Evolutionary conservation across 345 rosid genomes (phyloP), one percentile per base, ranked within the genome.

Genomic region (Brassica incana): DNA sequence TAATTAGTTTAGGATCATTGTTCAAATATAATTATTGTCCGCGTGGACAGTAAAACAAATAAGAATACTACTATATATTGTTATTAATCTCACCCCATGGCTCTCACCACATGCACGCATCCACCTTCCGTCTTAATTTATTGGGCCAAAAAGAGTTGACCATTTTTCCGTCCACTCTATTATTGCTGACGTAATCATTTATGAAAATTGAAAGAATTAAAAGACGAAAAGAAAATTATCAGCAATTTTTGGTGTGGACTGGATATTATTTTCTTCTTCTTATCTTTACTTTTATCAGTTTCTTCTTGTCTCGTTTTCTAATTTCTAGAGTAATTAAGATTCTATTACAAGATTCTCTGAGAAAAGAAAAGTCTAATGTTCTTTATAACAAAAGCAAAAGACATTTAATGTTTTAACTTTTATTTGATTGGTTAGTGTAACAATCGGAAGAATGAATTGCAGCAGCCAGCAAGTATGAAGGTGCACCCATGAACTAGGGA

Each of bases 71-170:
- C 32, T 29, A 29, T 23, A 23, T 23, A 23, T 29, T 29, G 32
- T 29, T 29, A 29, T 29, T 29, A 29, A 29, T 29, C 32, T 29
- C 32, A 29, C 32, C 32, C 32, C 32, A 29, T 29, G 32, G 32
- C 62, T 69, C 27, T 65, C 56, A 50, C 75, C 75, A 77, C 71
- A 78, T 71, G 76, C 76, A 52, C 66, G 71, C 33, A 63, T 48
- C 69, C 36, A 48, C 80, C 69, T 45, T 8, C 56, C n/a, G 9
- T 32, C 27, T 14, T 50, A 14, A n/a, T 77, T 64, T 71, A 64
- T 54, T 77, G 76, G 71, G 35, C 66, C n/a, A 40, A 50, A 61
- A 61, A 77, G 81, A 1, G 76, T 78, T 78, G 81, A 78, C 76
- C 43, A 33, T 14, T 14, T 71, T 25, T 14, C 1, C 40, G 18